Percentiles rank a stretch among this genome's conserved stretches.
Conservation (phyloP, 441 rosid genomes). For the Croton laevigatus region DNA sequence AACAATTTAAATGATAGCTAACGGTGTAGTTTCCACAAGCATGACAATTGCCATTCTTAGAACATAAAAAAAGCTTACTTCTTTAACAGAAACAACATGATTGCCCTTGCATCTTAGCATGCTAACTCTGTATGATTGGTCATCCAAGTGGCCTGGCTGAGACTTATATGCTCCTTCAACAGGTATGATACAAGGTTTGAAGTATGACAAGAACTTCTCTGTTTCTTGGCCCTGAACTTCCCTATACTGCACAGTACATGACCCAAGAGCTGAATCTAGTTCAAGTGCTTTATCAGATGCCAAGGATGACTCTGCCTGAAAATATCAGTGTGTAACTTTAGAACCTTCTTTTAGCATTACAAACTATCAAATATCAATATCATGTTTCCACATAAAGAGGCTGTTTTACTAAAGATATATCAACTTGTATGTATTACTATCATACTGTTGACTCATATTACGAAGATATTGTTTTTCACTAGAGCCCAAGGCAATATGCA, state of each 20-base stretch:
- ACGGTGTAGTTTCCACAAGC: not conserved
- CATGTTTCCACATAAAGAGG: not conserved
- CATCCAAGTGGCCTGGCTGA: constrained; percentile 27
- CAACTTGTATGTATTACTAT: not conserved
- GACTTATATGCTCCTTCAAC: constrained; percentile 57
- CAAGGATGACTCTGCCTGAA: constrained; percentile 59
- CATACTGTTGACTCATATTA: no score
- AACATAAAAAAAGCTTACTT: constrained; percentile 42
- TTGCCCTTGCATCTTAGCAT: constrained; percentile 77
- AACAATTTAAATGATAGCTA: not conserved
- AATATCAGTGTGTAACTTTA: constrained; percentile 14
- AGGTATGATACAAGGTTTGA: constrained; percentile 87
- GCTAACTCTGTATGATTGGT: constrained; percentile 46
- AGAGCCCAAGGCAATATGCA: no score
- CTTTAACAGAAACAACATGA: constrained; percentile 80
- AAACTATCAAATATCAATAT: constrained; percentile 8
- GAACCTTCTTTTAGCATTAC: constrained; percentile 3
- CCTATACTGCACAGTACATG: constrained; percentile 78
- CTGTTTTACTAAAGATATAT: not conserved
- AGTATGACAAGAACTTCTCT: constrained; percentile 73
- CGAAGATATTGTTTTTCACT: no score
- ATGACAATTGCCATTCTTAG: constrained; percentile 1
- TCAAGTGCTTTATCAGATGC: constrained; percentile 83
- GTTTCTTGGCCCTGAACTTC: constrained; percentile 92
- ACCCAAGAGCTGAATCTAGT: constrained; percentile 71